phyloP scores from a whole-genome alignment of 345 rosid species.

The Brassica juncea region DNA sequence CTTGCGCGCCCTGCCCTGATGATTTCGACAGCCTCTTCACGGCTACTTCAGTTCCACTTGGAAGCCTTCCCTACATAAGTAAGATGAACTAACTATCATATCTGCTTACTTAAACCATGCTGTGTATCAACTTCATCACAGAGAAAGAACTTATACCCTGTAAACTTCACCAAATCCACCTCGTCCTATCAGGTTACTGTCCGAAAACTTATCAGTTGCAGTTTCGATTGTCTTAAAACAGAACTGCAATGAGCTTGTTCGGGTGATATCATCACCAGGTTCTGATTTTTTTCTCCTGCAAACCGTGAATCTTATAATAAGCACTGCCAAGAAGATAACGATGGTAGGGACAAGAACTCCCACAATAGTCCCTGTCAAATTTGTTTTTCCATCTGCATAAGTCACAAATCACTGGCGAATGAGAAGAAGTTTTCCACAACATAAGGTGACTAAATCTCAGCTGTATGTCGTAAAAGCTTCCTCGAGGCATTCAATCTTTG shows the following conservation, averaged over 20 bases:
- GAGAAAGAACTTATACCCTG: conserved; percentile 1
- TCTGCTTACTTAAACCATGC: background rate
- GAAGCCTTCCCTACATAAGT: conserved; percentile 12
- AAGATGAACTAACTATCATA: background rate
- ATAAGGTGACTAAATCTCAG: too few relatives aligned
- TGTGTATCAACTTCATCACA: background rate
- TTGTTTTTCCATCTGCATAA: background rate
- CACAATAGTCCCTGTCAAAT: background rate
- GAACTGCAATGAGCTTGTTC: background rate
- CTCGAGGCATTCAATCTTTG: too few relatives aligned
- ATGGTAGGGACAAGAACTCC: conserved; percentile 1
- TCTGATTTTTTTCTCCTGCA: background rate
- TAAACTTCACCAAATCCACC: conserved; percentile 26
- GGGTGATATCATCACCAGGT: background rate
- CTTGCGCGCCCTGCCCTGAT: conserved; percentile 16
- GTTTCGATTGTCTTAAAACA: conserved; percentile 9
- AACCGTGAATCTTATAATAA: background rate
- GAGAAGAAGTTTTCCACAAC: background rate
- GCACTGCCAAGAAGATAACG: conserved; percentile 10
- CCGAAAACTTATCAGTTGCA: conserved; percentile 24
- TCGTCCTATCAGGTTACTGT: background rate
- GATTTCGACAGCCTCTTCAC: conserved; percentile 26
- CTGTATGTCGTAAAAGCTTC: too few relatives aligned
- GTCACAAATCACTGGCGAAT: background rate
- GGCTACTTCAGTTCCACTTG: conserved; percentile 22